Evolutionary conservation across 1,284 basidiomycete genomes (phyloP).

Genomic region (Cerioporus squamosus): DNA sequence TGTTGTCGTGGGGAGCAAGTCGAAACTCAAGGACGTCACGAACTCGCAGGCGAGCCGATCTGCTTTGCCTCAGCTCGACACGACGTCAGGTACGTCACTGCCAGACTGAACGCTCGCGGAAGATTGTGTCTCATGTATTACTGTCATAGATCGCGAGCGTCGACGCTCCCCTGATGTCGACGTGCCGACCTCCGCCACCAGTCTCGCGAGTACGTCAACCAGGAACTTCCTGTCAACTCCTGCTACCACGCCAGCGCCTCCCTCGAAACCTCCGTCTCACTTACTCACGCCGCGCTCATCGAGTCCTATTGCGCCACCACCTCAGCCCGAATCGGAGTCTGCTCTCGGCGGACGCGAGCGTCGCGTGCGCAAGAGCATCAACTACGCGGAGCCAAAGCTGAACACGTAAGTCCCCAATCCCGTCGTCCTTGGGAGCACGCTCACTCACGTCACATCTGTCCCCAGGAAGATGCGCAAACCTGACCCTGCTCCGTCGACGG

Average conservation of each 20-base stretch:
- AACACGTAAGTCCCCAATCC: slow-evolving; percentile 69
- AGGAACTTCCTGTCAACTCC: slow-evolving; percentile 48
- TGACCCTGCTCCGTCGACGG: slow-evolving; percentile 50
- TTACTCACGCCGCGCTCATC: slow-evolving; percentile 51
- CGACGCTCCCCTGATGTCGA: slow-evolving; percentile 44
- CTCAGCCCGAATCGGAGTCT: slow-evolving; percentile 42
- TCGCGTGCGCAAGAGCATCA: slow-evolving; percentile 79
- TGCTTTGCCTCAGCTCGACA: slow-evolving; percentile 43
- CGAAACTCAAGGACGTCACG: slow-evolving; percentile 67
- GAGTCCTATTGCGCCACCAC: slow-evolving; percentile 48
- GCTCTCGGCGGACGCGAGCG: slow-evolving; percentile 60
- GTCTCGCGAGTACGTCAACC: slow-evolving; percentile 37
- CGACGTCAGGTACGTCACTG: slow-evolving; percentile 31
- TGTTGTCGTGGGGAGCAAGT: slow-evolving; percentile 42
- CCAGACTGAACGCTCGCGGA: background rate
- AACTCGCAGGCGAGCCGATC: slow-evolving; percentile 51
- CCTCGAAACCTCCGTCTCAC: slow-evolving; percentile 32
- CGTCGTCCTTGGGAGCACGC: slow-evolving; percentile 3
- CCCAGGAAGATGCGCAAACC: slow-evolving; percentile 91
- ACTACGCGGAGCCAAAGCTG: slow-evolving; percentile 88
- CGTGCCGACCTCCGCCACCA: slow-evolving; percentile 36
- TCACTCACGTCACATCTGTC: slow-evolving; percentile 4
- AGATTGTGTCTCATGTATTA: slow-evolving; percentile 10
- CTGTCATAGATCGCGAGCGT: slow-evolving; percentile 43
- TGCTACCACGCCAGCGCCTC: slow-evolving; percentile 43